Evolutionary conservation across 495 filamentous ascomycete species (phyloP), one percentile per base, ranked within the genome.

Genomic region (Xylona heveae): DNA sequence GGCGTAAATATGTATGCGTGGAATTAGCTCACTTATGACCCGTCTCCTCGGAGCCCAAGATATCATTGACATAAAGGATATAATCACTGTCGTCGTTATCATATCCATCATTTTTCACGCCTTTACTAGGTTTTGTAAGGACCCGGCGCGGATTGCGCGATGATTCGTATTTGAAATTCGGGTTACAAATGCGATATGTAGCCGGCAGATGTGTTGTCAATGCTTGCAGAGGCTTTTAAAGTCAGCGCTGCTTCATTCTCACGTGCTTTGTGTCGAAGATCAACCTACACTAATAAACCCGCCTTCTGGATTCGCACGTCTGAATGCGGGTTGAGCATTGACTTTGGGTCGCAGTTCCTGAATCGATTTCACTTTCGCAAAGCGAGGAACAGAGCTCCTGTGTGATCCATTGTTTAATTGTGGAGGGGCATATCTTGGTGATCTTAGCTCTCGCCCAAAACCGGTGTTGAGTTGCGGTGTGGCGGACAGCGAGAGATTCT

Each of bases 31-130:
- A 88, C 80, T 95, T 95, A 58, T 94, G 84, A 19, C 83, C 82
- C 33, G 83, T 82, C 49, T 99, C 90, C 52, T 99, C 90, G 17
- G 88, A 95, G 14, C 90, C 90, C 18, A 99, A 58, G 38, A 95
- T 99, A 44, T 99, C 90, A 51, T 99, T 99, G 38, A 99, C 90
- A 43, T 95, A 99, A 38, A 99, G 65, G 38, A 99, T 95, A 49
- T 99, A 99, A 49, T 99, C 90, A 50, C 88, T 95, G 38, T 95
- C 90, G 49, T 99, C 90, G 44, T 99, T 99, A 47, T 99, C 90
- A 45, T 79, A 99, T 1, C 90, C 90, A 59, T 99, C 90, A 48
- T 99, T 99, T 64, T 99, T 99, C 17, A 78, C 69, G 1, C 85
- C 85, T 52, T 99, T 99, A 62, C 90, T 99, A 12, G 90, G 90